These are phyloP conservation scores for Monilinia vaccinii-corymbosi DNA, from an alignment of 2,329 filamentous ascomycete genomes.

Conservation along the genomic window DNA sequence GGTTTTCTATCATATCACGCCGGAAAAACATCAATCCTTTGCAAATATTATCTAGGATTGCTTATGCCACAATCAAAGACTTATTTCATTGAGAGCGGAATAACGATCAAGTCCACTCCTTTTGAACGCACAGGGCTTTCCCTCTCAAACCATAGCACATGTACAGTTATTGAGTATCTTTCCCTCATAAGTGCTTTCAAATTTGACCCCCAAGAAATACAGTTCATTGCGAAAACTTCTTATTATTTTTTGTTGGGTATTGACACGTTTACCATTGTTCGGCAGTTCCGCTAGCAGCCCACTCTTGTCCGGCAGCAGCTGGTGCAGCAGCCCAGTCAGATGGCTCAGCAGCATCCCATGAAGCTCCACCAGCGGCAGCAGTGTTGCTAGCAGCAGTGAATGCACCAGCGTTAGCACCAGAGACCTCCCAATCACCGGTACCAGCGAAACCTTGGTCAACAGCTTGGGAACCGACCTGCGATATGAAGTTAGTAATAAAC, in stretches of 20 bases:
- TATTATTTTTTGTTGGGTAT: constrained; percentile 15
- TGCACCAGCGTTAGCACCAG: constrained; percentile 53
- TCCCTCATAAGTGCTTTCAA: constrained; percentile 94
- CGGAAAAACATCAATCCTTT: neutral
- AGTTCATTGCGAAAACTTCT: constrained; percentile 17
- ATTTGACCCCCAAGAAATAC: constrained; percentile 36
- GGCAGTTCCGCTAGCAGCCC: constrained; percentile 43
- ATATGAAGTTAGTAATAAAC: neutral
- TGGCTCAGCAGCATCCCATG: constrained; percentile 49
- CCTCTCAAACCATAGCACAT: constrained; percentile 48
- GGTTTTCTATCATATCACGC: neutral
- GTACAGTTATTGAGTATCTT: constrained; percentile 73
- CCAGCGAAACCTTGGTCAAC: constrained; percentile 70
- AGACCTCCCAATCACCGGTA: constrained; percentile 67
- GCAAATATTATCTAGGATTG: constrained; percentile 5
- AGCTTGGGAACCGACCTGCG: constrained; percentile 56
- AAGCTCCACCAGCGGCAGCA: constrained; percentile 47
- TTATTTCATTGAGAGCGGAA: constrained; percentile 11
- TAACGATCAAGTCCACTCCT: constrained; percentile 24
- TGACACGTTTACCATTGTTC: constrained; percentile 28
- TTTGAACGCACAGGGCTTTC: constrained; percentile 94
- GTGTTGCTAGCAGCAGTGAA: constrained; percentile 51
- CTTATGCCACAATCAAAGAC: constrained; percentile 5
- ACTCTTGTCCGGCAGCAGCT: constrained; percentile 37
- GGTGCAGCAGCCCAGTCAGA: constrained; percentile 41